A percentile compares a stretch with the other conserved stretches of the same genome.
Conservation (phyloP, 1,139 yeast genomes). For the Suhomyces bolitotheri region DNA sequence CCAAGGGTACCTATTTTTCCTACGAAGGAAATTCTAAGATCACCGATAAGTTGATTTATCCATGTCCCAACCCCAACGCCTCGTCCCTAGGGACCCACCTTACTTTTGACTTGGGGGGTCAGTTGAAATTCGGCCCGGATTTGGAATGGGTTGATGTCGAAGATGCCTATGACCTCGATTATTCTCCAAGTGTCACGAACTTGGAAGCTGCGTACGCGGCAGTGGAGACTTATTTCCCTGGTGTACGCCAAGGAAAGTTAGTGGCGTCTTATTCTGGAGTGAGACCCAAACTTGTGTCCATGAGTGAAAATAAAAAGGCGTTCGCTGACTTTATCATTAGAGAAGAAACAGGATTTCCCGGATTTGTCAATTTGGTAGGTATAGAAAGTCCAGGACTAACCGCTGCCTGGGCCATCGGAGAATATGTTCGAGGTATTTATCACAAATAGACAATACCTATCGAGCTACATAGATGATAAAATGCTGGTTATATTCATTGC, state of each 20-base stretch:
- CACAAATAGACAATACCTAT: slow-evolving; percentile 3
- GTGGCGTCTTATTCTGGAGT: slow-evolving; percentile 78
- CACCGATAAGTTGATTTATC: slow-evolving; percentile 59
- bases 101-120: slow-evolving; percentile 81
- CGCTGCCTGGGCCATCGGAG: slow-evolving; percentile 77
- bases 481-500: too few species aligned
- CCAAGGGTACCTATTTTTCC: slow-evolving; percentile 80
- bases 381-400: slow-evolving; percentile 93
- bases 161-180: slow-evolving; percentile 41
- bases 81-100: slow-evolving; percentile 85
- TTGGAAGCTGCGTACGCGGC: slow-evolving; percentile 58
- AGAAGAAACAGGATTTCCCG: slow-evolving; percentile 65
- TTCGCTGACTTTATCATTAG: slow-evolving; percentile 76
- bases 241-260: slow-evolving; percentile 50
- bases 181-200: slow-evolving; percentile 48
- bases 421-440: slow-evolving; percentile 55
- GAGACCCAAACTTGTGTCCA: slow-evolving; percentile 68
- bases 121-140: slow-evolving; percentile 84
- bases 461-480: too few species aligned
- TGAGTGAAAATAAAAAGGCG: slow-evolving; percentile 34
- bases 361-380: slow-evolving; percentile 77
- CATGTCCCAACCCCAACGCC: slow-evolving; percentile 72
- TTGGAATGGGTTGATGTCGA: slow-evolving; percentile 68
- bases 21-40: slow-evolving; percentile 23
- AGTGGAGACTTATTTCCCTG: slow-evolving; percentile 64